These are phyloP conservation scores for Leccinum sublutescens DNA, from an alignment of 768 basidiomycete species.

Conservation along the genomic window DNA sequence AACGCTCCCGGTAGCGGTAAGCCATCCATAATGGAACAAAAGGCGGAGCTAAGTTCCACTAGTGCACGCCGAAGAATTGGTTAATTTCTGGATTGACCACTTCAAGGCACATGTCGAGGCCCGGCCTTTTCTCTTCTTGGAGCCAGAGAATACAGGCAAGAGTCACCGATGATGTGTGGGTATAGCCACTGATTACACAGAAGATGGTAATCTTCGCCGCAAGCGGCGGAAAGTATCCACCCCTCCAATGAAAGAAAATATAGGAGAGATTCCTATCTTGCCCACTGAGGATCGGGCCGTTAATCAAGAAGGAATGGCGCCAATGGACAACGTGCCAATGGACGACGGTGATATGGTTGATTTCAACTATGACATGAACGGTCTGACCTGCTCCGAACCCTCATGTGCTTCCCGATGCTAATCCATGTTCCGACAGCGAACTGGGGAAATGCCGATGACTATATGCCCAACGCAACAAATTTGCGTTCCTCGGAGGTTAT, in stretches of 20 bases:
- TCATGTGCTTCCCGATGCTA: constrained; percentile 4
- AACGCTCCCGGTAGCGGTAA: constrained; percentile 63
- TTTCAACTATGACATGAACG: constrained; percentile 24
- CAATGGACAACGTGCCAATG: constrained; percentile 8
- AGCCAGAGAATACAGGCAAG: constrained; percentile 14
- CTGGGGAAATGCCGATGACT: constrained; percentile 20
- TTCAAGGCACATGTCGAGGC: constrained; percentile 71
- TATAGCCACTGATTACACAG: constrained; percentile 5
- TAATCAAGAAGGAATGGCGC: constrained; percentile 8
- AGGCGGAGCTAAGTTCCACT: constrained; percentile 5
- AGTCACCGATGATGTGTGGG: not conserved
- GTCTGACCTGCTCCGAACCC: constrained; percentile 13
- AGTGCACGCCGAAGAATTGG: constrained; percentile 68
- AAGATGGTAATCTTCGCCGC: constrained; percentile 39
- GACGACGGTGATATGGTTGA: constrained; percentile 17
- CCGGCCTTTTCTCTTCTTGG: constrained; percentile 36
- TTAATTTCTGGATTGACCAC: constrained; percentile 72
- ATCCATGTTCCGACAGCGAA: constrained; percentile 20
- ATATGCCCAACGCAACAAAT: constrained; percentile 18
- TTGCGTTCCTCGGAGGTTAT: constrained; percentile 65
- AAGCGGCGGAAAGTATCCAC: constrained; percentile 48
- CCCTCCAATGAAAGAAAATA: not conserved
- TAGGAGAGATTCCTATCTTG: not conserved
- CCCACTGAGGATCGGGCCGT: constrained; percentile 14
- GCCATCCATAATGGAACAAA: constrained; percentile 20